Percentiles rank a stretch among this genome's conserved stretches.
phyloP scores from a whole-genome alignment of 306 rosid genomes.

The Trichosanthes cucumerina region DNA sequence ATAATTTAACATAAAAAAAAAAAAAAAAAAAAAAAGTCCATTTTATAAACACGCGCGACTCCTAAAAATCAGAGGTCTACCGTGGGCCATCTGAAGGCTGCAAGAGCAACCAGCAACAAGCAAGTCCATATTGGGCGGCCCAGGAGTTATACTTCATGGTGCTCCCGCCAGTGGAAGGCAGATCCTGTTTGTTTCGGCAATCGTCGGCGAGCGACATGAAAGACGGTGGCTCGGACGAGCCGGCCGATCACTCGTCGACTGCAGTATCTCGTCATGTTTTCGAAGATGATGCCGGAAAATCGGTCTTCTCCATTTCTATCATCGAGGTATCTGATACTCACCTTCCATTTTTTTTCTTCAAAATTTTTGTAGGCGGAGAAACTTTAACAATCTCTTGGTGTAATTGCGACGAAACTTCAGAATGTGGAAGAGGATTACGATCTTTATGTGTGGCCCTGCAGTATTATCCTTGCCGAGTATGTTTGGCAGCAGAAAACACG shows the following conservation, averaged over 20 bases:
- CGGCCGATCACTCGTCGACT: conserved; percentile 26
- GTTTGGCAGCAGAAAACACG: conserved; percentile 69
- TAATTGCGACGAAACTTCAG: conserved; percentile 18
- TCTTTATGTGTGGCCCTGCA: conserved; percentile 83
- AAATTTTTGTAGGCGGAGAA: neutral
- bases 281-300: conserved; percentile 24
- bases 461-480: conserved; percentile 66
- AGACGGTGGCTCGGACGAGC: conserved; percentile 14
- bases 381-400: neutral
- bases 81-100: neutral
- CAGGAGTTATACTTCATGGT: neutral
- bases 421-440: conserved; percentile 80
- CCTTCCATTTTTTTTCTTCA: neutral
- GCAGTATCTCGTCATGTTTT: conserved; percentile 50
- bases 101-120: neutral
- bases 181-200: neutral
- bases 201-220: conserved; percentile 21
- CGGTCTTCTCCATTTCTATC: conserved; percentile 41
- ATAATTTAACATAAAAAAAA: no score
- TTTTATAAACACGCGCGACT: no score
- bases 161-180: neutral
- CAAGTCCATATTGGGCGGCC: neutral
- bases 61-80: neutral
- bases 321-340: conserved; percentile 39
- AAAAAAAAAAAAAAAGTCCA: no score